Evolutionary conservation across 2,329 filamentous ascomycete genomes (phyloP), one percentile per base, ranked within the genome.

Genomic region (Hymenoscyphus fraxineus): DNA sequence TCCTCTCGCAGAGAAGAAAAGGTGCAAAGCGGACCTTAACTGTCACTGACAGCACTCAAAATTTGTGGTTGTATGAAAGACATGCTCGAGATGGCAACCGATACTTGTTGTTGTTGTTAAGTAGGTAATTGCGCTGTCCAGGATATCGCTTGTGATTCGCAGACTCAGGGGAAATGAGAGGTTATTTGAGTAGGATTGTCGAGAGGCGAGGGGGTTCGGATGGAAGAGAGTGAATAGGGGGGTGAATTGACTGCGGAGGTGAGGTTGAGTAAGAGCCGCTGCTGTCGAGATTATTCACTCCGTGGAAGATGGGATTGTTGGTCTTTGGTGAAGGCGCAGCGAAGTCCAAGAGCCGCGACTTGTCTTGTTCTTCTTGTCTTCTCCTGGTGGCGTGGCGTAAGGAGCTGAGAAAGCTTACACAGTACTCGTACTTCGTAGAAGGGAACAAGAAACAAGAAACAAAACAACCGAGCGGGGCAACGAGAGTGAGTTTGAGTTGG

Each of bases 81-180:
- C 64, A 66, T 66, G 58, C 39, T 60, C 58, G 27, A 39, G 27
- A 51, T 51, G n/a, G 27, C 58, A 60, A 47, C 51, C 32, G 58
- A 41, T 54, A 15, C 13, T 51, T 51, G 13, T 51, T 16, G 44
- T 51, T 16, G 44, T 27, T 27, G 27, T 27, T 27, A 2, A 32
- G n/a, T 15, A 27, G 54, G 13, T 1, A 19, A 22, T 27, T 4
- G 32, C 32, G n/a, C 13, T 39, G 47, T 54, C 10, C 54, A 7
- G 15, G 32, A 57, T 35, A 6, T 35, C 32, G 55, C 55, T 57
- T 38, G 55, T 16, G 16, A 13, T 38, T 31, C 27, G 31, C 13
- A 38, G 31, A 35, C 54, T 35, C n/a, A 38, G 31, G 32, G 32
- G 27, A 31, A 19, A 56, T 31, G 35, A 22, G 54, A 15, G 31